Evolutionary conservation across 2,329 filamentous ascomycete genomes (phyloP).

Genomic region (Paraphoma chrysanthemicola): DNA sequence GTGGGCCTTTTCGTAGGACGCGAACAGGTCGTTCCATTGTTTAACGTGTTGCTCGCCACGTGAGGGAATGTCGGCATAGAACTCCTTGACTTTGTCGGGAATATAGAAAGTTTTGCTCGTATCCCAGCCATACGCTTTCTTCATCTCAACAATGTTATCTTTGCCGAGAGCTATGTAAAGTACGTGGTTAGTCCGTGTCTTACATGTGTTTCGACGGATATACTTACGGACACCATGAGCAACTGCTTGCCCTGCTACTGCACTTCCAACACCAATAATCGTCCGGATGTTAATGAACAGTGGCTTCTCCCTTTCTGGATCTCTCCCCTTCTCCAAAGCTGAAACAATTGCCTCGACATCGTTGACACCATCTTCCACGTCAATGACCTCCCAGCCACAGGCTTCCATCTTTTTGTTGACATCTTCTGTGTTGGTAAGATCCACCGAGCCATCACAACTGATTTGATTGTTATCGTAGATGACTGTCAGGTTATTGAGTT

Average conservation of each 20-base stretch:
- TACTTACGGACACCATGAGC: constrained; percentile 60
- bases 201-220: too few species aligned
- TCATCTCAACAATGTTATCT: constrained; percentile 61
- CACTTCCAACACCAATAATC: constrained; percentile 61
- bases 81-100: constrained; percentile 56
- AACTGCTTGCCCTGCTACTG: constrained; percentile 56
- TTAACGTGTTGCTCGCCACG: constrained; percentile 56
- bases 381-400: constrained; percentile 63
- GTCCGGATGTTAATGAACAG: constrained; percentile 66
- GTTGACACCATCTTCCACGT: constrained; percentile 61
- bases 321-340: constrained; percentile 56
- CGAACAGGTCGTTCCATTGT: constrained; percentile 58
- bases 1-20: constrained; percentile 52
- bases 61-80: constrained; percentile 56
- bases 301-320: constrained; percentile 55
- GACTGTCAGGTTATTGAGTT: constrained; percentile 63
- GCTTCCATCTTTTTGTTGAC: constrained; percentile 65
- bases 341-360: constrained; percentile 58
- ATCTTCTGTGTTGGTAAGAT: constrained; percentile 63
- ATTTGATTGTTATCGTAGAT: constrained; percentile 69
- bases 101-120: constrained; percentile 57
- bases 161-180: constrained; percentile 53
- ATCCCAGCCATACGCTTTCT: constrained; percentile 58
- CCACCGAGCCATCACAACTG: constrained; percentile 65
- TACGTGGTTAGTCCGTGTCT: too few species aligned